These are phyloP conservation scores for Ananas comosus DNA, from an alignment of 176 grass and related monocot species.

Conservation along the genomic window DNA sequence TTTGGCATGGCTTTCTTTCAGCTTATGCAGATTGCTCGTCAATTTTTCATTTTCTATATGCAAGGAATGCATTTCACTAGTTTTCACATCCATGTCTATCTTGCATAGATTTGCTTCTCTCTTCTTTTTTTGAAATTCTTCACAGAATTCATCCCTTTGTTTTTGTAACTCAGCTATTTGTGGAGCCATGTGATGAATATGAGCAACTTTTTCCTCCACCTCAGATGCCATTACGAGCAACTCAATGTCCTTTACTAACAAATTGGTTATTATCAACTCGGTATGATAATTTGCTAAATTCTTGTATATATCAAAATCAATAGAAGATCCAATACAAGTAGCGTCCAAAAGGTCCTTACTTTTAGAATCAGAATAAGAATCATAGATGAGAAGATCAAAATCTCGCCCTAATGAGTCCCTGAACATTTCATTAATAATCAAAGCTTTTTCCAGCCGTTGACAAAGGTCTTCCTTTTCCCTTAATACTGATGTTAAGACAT, in stretches of 20 bases:
- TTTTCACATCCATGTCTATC: constrained; percentile 42
- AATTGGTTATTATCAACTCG: constrained; percentile 29
- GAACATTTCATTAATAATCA: constrained; percentile 30
- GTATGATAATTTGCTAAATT: constrained; percentile 27
- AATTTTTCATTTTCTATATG: constrained; percentile 34
- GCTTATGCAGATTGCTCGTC: constrained; percentile 19
- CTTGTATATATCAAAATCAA: constrained; percentile 35
- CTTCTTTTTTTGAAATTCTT: constrained; percentile 40
- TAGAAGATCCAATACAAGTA: constrained; percentile 18
- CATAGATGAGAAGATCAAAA: constrained; percentile 13
- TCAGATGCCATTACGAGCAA: constrained; percentile 40
- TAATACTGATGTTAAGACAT: constrained; percentile 33
- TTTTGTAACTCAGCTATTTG: constrained; percentile 19
- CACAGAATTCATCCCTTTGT: constrained; percentile 29
- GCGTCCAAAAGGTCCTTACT: not conserved
- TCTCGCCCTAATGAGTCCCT: constrained; percentile 31
- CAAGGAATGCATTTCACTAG: constrained; percentile 29
- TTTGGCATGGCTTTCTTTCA: constrained; percentile 26
- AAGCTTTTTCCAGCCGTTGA: constrained; percentile 35
- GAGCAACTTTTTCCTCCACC: constrained; percentile 27
- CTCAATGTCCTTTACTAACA: constrained; percentile 46
- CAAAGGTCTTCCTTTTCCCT: constrained; percentile 53
- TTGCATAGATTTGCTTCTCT: constrained; percentile 47
- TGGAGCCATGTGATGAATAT: constrained; percentile 17
- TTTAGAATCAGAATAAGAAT: not conserved